phyloP scores from a whole-genome alignment of 805 yeast genomes.

The Starmerella khaoyaiensis region DNA sequence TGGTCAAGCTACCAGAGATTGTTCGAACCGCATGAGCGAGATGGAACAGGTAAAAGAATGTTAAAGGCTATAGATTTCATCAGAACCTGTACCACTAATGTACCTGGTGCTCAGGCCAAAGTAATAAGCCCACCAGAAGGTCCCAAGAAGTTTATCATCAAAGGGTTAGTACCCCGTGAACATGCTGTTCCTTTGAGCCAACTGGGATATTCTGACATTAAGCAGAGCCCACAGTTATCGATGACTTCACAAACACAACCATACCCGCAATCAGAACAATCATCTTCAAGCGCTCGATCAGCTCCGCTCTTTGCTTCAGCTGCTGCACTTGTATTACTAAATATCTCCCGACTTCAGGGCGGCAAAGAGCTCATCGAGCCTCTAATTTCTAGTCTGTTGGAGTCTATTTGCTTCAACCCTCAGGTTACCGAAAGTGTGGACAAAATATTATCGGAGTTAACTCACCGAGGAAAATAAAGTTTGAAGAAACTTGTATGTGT shows the following conservation, averaged over 20 bases:
- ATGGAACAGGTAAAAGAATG: conserved; percentile 42
- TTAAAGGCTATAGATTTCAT: conserved; percentile 95
- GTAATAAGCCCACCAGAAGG: conserved; percentile 57
- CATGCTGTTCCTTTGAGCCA: conserved; percentile 25
- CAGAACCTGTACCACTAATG: conserved; percentile 82
- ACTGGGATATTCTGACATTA: no score
- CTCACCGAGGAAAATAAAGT: no score
- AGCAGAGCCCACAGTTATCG: conserved; percentile 6
- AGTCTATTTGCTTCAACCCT: conserved; percentile 21
- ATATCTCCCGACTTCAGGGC: conserved; percentile 26
- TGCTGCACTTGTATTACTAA: conserved; percentile 28
- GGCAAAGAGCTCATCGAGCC: conserved; percentile 20
- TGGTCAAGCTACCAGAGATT: conserved; percentile 92
- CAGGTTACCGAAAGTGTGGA: conserved; percentile 21
- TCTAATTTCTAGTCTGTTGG: conserved; percentile 16
- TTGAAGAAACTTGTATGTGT: background rate
- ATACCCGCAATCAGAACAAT: no score
- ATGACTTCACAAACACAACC: no score
- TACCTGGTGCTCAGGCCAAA: conserved; percentile 83
- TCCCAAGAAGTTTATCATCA: conserved; percentile 75
- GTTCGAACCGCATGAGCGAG: conserved; percentile 48
- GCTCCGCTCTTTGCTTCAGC: conserved; percentile 25
- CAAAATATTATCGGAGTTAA: conserved; percentile 17
- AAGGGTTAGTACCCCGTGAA: conserved; percentile 81
- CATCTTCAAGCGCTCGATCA: no score